Evolutionary conservation across 2,329 filamentous ascomycete species (phyloP), one percentile per base, ranked within the genome.

Genomic region (Aspergillus viridinutans): DNA sequence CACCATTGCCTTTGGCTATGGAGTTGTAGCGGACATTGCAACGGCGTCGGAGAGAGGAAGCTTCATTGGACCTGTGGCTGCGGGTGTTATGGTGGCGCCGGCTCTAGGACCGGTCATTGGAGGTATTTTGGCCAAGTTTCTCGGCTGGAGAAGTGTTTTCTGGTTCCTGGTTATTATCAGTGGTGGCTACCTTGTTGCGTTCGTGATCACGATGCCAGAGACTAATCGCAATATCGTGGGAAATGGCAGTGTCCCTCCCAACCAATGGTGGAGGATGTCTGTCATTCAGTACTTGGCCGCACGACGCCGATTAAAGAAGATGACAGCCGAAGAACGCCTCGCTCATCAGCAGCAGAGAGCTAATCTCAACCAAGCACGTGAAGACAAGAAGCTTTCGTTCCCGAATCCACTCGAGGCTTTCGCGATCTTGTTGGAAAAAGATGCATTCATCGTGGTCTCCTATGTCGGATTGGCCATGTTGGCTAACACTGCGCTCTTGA

Each of bases 381-480:
- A 62, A 6, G 63, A 65, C 9, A 67, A 71, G 17, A 74, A 72
- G 48, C 64, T 79, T 4, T 67, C 68, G 2, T 74, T 77, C 28
- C 79, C 79, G 0, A 81, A 81, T 55, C 78, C 78, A 0, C 58
- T 79, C 4, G 67, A 70, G 25, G 72, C 74, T 0, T 64, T 81
- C 26, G 61, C 63, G 7, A 70, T 81, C 29, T 63, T 78, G 32
- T 54, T 63, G 4, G 69, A 78, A 52, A 76, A 76, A 56, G 74
- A 75, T 54, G 66, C 59, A 25, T 50, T 63, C 48, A 71, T 72
- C 32, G 70, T 73, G 23, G 68, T 78, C 7, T 65, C 70, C 3
- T 69, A 73, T 21, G 58, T 74, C 45, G 72, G 70, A 26, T 70
- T 64, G 63, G 61, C 69, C 58, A 55, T 62, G 74, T 52, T 67